These are phyloP conservation scores for Rosa chinensis DNA, from an alignment of 306 rosid genomes.

Conservation along the genomic window DNA sequence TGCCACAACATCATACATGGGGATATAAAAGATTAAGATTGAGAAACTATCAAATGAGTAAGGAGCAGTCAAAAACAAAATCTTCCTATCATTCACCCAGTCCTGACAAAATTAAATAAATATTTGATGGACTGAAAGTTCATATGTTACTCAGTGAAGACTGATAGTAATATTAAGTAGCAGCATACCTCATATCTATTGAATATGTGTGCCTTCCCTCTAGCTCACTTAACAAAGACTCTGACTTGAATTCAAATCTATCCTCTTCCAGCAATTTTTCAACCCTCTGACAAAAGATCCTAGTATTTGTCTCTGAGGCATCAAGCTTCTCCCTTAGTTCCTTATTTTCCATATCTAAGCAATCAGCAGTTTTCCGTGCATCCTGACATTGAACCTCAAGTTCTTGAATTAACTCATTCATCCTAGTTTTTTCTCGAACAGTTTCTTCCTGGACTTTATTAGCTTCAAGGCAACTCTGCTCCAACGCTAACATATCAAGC, in stretches of 20 bases:
- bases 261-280: conserved; percentile 58
- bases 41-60: conserved; percentile 5
- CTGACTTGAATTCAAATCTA: conserved; percentile 26
- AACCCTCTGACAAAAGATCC: conserved; percentile 53
- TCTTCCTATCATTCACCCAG: background rate
- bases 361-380: conserved; percentile 38
- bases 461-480: conserved; percentile 60
- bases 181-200: conserved; percentile 51
- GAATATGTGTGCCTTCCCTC: conserved; percentile 29
- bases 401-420: conserved; percentile 50
- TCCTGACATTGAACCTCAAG: conserved; percentile 51
- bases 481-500: conserved; percentile 74
- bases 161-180: conserved; percentile 13
- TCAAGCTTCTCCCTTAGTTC: conserved; percentile 54
- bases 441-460: conserved; percentile 68
- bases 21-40: background rate
- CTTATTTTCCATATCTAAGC: conserved; percentile 55
- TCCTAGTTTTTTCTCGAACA: conserved; percentile 50
- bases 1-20: background rate
- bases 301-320: conserved; percentile 39
- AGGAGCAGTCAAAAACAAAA: conserved; percentile 8
- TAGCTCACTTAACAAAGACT: conserved; percentile 26
- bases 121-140: background rate
- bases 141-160: background rate
- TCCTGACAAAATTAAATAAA: background rate